Evolutionary conservation across 2,329 filamentous ascomycete species (phyloP).

Genomic region (Mycogone perniciosa): DNA sequence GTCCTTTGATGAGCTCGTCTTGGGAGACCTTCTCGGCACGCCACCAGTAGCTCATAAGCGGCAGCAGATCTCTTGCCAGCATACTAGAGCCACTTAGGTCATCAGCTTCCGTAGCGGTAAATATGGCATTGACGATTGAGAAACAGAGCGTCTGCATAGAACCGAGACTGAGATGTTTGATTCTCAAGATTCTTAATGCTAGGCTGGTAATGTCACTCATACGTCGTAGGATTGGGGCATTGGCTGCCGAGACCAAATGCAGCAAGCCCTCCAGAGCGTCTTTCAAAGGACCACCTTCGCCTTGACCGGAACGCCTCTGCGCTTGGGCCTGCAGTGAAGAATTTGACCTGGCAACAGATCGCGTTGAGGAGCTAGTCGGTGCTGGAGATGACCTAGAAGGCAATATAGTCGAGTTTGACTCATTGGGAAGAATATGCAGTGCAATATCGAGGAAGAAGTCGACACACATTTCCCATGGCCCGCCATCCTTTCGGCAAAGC

Average conservation of each 20-base stretch:
- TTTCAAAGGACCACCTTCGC: conserved; percentile 29
- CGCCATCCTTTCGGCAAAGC: conserved; percentile 48
- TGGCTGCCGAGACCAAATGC: conserved; percentile 56
- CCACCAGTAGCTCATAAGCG: conserved; percentile 73
- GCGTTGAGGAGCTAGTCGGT: conserved; percentile 28
- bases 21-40: conserved; percentile 58
- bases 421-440: conserved; percentile 39
- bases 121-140: conserved; percentile 64
- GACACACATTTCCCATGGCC: conserved; percentile 62
- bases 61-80: conserved; percentile 56
- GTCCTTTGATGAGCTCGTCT: conserved; percentile 52
- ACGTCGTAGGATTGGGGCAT: conserved; percentile 57
- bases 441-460: conserved; percentile 65
- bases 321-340: conserved; percentile 26
- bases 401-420: conserved; percentile 30
- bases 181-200: conserved; percentile 55
- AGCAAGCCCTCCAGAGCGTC: conserved; percentile 56
- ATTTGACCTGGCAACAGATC: conserved; percentile 25
- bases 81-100: conserved; percentile 56
- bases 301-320: conserved; percentile 21
- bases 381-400: conserved; percentile 41
- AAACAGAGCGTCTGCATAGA: conserved; percentile 68
- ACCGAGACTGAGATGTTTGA: conserved; percentile 51
- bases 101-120: conserved; percentile 62
- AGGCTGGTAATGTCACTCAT: conserved; percentile 50